Percentiles rank a stretch among this genome's conserved stretches.
phyloP scores from a whole-genome alignment of 2,329 filamentous ascomycete genomes.

The Fusarium proliferatum region DNA sequence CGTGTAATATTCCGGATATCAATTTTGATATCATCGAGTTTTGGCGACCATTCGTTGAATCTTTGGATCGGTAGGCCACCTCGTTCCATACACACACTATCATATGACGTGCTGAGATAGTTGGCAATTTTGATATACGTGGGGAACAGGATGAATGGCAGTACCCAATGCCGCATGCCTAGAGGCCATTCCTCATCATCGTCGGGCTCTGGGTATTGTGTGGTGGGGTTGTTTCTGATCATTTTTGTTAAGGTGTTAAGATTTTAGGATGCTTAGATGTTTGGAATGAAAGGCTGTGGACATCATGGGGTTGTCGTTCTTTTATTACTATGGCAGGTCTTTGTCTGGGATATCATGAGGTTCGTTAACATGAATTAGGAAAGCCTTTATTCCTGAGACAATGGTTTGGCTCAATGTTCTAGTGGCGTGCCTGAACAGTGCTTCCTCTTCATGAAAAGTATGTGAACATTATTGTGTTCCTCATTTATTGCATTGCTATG shows the following conservation, averaged over 20 bases:
- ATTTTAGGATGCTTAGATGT: no score
- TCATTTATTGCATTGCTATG: background rate
- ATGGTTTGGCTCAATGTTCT: background rate
- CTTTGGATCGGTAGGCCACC: background rate
- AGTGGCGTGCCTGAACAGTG: background rate
- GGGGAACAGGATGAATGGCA: background rate
- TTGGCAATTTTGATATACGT: background rate
- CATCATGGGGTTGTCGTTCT: background rate
- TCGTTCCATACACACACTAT: background rate
- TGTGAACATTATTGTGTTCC: background rate
- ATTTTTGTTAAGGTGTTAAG: background rate
- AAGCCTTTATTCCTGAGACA: background rate
- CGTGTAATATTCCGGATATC: background rate
- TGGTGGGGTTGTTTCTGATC: background rate
- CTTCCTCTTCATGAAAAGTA: rapidly evolving
- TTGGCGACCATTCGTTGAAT: background rate
- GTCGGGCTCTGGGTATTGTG: background rate
- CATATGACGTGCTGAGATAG: background rate
- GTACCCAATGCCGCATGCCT: background rate
- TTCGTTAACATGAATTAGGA: no score
- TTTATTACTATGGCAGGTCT: background rate
- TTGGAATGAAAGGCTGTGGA: rapidly evolving
- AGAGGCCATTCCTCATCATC: background rate
- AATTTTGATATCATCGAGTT: background rate
- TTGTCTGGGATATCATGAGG: background rate